Base-by-base conservation (phyloP, 2,329 filamentous ascomycete genomes). In the Sphaerulina musiva region DNA sequence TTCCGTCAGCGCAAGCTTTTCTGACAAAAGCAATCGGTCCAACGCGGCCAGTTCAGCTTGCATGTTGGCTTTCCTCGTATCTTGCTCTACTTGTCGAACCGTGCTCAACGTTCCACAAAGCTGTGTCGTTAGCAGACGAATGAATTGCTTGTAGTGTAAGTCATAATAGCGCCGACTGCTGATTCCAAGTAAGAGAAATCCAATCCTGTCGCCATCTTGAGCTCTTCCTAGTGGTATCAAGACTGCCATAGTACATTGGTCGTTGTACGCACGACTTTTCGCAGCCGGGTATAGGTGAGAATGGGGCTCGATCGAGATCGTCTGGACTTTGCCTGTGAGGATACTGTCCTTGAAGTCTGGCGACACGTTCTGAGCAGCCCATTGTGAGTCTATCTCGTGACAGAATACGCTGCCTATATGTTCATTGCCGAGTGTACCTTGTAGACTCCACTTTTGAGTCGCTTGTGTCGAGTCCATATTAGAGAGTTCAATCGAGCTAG, bases 131-230 rank as follows among this genome's bases (percentile, higher is more conserved):
- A 73, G 61, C 32, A 71, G 65, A 17, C 60, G 61, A 14, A 69
- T 45, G 36, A 71, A 70, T 23, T 69, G 68, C 46, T 66, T 50
- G 40, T 67, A 69, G 6, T 59, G 55, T 1, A 59, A 54, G 41
- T 72, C 70, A 44, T 66, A 66, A 1, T 64, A 64, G 12, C 70
- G 64, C 29, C 62, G 68, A 0, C 69, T 70, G 45, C 72, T 72
- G 0, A 69, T 66, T 0, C 69, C 71, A 4, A 69, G 55, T 12
- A 73, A 26, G 3, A 64, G 26, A 29, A 64, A 63, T 0, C 59
- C 62, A 14, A 57, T 51, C 6, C 49, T 48, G 38, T 62, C 55
- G 20, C 56, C 54, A 9, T 57, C 50, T 39, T 58, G 57, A 6
- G 48, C 54, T 29, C 54, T 53, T 9, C 59, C 57, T 6, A 73